A percentile compares a stretch with the other conserved stretches of the same genome.
Conservation (phyloP, 345 rosid genomes). For the Eucalyptus melliodora region DNA sequence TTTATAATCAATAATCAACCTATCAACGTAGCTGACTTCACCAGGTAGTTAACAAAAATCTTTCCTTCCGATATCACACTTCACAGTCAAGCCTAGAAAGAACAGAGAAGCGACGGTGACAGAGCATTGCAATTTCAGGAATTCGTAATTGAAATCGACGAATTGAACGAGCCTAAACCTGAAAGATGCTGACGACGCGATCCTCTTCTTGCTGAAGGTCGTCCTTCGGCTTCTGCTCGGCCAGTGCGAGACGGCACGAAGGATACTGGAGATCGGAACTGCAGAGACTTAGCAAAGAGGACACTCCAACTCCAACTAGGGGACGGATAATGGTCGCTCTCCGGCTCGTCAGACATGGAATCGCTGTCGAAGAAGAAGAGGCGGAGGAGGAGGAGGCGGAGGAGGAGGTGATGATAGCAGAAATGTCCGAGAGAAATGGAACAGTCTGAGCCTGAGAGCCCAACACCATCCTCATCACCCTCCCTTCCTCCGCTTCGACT, state of each 20-base stretch:
- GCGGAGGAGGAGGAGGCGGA: not conserved
- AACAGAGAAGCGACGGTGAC: not conserved
- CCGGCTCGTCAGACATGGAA: constrained; percentile 12
- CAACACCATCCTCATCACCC: not conserved
- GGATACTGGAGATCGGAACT: not conserved
- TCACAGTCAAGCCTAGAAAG: not conserved
- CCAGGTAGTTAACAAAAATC: not conserved
- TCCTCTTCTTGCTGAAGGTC: constrained; percentile 67
- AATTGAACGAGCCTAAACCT: constrained; percentile 22
- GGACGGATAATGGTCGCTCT: constrained; percentile 39
- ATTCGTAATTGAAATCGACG: not conserved
- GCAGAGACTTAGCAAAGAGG: not conserved
- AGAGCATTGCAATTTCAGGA: not conserved
- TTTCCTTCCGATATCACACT: not conserved
- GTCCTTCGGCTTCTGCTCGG: constrained; percentile 25
- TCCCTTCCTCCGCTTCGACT: not conserved
- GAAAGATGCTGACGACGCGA: constrained; percentile 52
- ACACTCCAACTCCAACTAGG: not conserved
- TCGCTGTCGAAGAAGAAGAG: not conserved
- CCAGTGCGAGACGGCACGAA: constrained; percentile 19
- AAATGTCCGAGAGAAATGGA: not conserved
- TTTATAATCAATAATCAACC: not conserved
- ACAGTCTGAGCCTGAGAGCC: not conserved
- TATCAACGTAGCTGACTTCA: not conserved
- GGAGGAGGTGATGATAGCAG: not conserved